A percentile compares a stretch with the other conserved stretches of the same genome.
Conservation (phyloP, 1,284 basidiomycete genomes). For the Cutaneotrichosporon curvatum region DNA sequence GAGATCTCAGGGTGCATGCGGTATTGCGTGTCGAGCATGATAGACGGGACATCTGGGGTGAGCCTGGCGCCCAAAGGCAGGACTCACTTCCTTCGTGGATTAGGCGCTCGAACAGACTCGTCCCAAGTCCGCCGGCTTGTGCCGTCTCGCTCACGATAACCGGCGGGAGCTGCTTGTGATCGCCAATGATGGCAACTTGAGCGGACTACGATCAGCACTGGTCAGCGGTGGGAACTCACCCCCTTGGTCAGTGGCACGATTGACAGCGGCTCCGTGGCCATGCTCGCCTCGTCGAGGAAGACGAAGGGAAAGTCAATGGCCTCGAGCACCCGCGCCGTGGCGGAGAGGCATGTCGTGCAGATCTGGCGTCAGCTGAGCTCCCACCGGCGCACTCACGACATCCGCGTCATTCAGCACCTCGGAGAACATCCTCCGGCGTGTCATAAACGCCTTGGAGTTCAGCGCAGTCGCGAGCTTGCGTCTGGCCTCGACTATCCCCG, state of each 20-base stretch:
- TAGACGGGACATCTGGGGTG: conserved; percentile 56
- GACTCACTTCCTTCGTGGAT: conserved; percentile 66
- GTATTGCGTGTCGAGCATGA: conserved; percentile 88
- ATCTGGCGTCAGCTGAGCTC: conserved; percentile 50
- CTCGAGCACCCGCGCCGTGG: conserved; percentile 50
- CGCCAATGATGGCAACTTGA: conserved; percentile 83
- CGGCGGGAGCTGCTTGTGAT: conserved; percentile 94
- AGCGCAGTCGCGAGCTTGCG: conserved; percentile 50
- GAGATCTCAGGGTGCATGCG: conserved; percentile 91
- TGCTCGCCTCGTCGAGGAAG: conserved; percentile 88
- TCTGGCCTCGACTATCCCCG: conserved; percentile 25
- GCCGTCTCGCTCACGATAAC: conserved; percentile 71
- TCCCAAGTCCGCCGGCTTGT: conserved; percentile 61
- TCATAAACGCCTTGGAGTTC: conserved; percentile 20
- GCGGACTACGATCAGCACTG: conserved; percentile 47
- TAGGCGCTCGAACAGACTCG: conserved; percentile 81
- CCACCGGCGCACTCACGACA: conserved; percentile 54
- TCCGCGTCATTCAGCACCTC: conserved; percentile 62
- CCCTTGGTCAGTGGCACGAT: conserved; percentile 83
- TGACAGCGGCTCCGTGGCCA: conserved; percentile 87
- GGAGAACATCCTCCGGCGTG: conserved; percentile 24
- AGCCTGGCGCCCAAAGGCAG: neutral
- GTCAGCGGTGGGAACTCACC: neutral
- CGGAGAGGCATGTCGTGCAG: conserved; percentile 73
- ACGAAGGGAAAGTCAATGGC: conserved; percentile 83